These are phyloP conservation scores for Tulasnella sp. DNA, from an alignment of 768 basidiomycete genomes.

Conservation along the genomic window DNA sequence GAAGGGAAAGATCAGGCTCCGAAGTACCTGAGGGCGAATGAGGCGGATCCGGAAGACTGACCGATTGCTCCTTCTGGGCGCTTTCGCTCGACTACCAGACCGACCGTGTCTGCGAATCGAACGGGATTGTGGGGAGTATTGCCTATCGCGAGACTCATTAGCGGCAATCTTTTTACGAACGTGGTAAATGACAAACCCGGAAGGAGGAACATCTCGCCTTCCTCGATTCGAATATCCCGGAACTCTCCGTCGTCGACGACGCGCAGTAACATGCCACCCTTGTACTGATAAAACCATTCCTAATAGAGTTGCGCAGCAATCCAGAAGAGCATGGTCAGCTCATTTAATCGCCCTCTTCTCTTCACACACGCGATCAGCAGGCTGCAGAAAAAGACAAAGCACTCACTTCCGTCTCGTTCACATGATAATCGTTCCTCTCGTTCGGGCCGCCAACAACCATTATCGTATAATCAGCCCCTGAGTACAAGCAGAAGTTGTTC, in stretches of 20 bases:
- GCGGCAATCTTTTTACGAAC: neutral
- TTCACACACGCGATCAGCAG: no score
- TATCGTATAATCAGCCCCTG: slow-evolving; percentile 79
- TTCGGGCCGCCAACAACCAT: slow-evolving; percentile 98
- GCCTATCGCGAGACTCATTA: slow-evolving; percentile 38
- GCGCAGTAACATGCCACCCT: slow-evolving; percentile 84
- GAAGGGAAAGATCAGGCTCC: neutral
- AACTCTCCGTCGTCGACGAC: slow-evolving; percentile 75
- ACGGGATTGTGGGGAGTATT: slow-evolving; percentile 97
- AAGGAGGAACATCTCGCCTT: slow-evolving; percentile 94
- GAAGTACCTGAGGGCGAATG: neutral
- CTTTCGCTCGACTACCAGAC: slow-evolving; percentile 82
- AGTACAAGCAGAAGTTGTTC: slow-evolving; percentile 80
- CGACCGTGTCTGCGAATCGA: slow-evolving; percentile 81
- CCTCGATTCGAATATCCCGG: slow-evolving; percentile 79
- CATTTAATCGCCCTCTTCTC: no score
- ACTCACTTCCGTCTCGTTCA: slow-evolving; percentile 85
- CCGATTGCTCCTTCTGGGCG: slow-evolving; percentile 70
- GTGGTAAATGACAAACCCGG: slow-evolving; percentile 48
- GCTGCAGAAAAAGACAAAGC: neutral
- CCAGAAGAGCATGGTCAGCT: neutral
- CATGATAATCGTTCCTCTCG: slow-evolving; percentile 85
- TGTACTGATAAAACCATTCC: slow-evolving; percentile 99
- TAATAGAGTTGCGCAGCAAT: slow-evolving; percentile 28
- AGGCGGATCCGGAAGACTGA: slow-evolving; percentile 31